Evolutionary conservation across 2,329 filamentous ascomycete species (phyloP), one percentile per base, ranked within the genome.

Genomic region (Colletotrichum sp.): DNA sequence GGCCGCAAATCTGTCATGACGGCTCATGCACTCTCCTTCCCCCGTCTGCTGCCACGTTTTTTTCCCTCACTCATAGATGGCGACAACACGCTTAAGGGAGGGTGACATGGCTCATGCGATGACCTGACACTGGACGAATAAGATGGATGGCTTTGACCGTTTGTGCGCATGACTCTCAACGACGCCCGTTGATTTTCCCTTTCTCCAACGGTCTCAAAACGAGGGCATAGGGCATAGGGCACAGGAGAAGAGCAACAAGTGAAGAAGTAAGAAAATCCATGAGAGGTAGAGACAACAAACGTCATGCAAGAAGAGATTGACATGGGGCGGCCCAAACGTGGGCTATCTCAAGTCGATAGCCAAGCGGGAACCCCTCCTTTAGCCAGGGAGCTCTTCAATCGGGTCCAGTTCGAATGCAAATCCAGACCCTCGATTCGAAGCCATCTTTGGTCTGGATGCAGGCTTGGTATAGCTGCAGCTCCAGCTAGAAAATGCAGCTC

Each of bases 51-150:
- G 63, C 64, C 73, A 59, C 64, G 26, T 64, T 43, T 57, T 73
- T 21, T 6, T 48, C 39, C 39, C 18, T n/a, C 39, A n/a, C 39
- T 48, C 39, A 48, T 48, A 6, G 21, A n/a, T 61, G 57, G 57
- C 52, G 52, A 57, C 57, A 36, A 21, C 21, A 24, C 21, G 36
- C 21, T 61, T 59, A 32, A 68, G 36, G 63, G 73, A 73, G 69
- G 64, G 69, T 72, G 64, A 68, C 69, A 75, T 73, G 48, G 64
- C 57, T 67, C 15, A 36, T 65, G 69, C 70, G 64, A 43, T 34
- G 68, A 34, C 32, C 65, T 48, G 55, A 64, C 69, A 28, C 39
- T 43, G 63, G 15, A 63, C 55, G 21, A 75, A 68, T n/a, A 73
- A 67, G 39, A 48, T 43, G 36, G 12, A n/a, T 67, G 48, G 36